Evolutionary conservation across 768 basidiomycete species (phyloP).

Genomic region (Cyclocybe cylindracea): DNA sequence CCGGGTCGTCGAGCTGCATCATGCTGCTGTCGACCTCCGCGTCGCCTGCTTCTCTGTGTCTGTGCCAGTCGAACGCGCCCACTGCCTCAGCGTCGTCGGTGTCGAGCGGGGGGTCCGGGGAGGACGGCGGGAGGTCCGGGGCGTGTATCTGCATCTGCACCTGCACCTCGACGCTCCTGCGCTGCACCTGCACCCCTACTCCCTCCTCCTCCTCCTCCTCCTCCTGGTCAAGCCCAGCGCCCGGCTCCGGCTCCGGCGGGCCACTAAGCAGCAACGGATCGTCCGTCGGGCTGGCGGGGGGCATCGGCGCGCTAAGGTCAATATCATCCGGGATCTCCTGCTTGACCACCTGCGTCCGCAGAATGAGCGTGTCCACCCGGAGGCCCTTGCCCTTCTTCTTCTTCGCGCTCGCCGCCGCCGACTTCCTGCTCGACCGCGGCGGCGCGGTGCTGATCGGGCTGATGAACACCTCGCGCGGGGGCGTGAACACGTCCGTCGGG

Average conservation of each 20-base stretch:
- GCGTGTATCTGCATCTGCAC: not conserved
- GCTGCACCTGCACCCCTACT: not conserved
- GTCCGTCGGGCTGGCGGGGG: conserved; percentile 74
- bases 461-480: conserved; percentile 62
- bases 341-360: conserved; percentile 43
- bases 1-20: conserved; percentile 30
- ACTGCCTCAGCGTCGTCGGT: conserved; percentile 17
- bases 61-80: conserved; percentile 25
- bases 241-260: conserved; percentile 25
- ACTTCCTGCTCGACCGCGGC: conserved; percentile 32
- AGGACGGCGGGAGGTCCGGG: conserved; percentile 22
- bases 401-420: conserved; percentile 5
- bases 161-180: not conserved
- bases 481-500: conserved; percentile 67
- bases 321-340: conserved; percentile 62
- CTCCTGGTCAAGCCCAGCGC: conserved; percentile 1
- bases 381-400: conserved; percentile 9
- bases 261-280: conserved; percentile 70
- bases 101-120: conserved; percentile 18
- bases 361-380: conserved; percentile 1
- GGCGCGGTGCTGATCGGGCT: conserved; percentile 30
- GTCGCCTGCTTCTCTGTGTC: conserved; percentile 10
- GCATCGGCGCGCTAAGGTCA: conserved; percentile 56
- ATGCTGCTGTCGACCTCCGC: conserved; percentile 20
- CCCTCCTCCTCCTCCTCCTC: no score